Evolutionary conservation across 345 rosid species (phyloP).

Genomic region (Brassica juncea): DNA sequence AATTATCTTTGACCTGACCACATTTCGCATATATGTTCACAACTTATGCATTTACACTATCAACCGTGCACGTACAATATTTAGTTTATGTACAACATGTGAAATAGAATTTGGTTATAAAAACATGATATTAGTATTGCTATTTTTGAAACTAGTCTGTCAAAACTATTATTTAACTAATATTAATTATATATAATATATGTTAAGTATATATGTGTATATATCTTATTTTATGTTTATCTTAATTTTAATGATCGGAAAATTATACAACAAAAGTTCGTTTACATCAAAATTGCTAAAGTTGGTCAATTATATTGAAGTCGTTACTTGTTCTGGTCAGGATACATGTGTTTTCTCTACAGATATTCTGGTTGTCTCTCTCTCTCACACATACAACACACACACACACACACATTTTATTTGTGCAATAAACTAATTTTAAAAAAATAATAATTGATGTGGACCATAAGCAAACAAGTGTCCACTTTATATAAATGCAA

Average conservation of each 20-base stretch:
- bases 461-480: constrained; percentile 28
- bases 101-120: not conserved
- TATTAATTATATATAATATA: not conserved
- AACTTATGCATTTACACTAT: not conserved
- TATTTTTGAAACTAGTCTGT: not conserved
- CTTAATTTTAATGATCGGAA: not conserved
- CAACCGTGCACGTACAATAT: not conserved
- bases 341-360: not conserved
- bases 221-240: not conserved
- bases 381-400: not conserved
- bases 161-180: not conserved
- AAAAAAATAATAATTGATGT: not conserved
- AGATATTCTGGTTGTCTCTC: not conserved
- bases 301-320: constrained; percentile 3
- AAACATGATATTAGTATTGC: not conserved
- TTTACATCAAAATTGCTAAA: not conserved
- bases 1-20: constrained; percentile 15
- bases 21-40: constrained; percentile 2
- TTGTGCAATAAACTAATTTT: not conserved
- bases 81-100: not conserved
- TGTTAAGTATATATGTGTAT: not conserved
- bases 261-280: not conserved
- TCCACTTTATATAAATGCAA: constrained; percentile 7
- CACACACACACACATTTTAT: not conserved
- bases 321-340: not conserved